These are phyloP conservation scores for Wallacemonas sp. DNA, from an alignment of 208 protist genomes.

Conservation along the genomic window DNA sequence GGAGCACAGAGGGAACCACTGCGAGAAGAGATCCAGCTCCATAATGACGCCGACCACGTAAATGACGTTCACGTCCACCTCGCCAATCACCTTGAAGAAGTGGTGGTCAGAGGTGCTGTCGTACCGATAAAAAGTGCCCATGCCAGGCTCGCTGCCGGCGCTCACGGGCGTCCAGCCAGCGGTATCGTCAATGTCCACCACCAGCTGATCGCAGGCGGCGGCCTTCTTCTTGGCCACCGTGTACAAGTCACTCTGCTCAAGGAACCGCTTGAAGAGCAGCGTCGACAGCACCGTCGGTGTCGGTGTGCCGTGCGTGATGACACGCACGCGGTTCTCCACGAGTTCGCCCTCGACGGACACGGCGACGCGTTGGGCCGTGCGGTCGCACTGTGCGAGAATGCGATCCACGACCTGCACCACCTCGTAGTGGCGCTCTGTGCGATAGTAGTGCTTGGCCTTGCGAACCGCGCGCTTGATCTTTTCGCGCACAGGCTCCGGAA, in stretches of 20 bases:
- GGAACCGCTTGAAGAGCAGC: conserved; percentile 39
- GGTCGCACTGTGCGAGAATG: conserved; percentile 30
- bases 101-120: conserved; percentile 38
- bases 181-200: conserved; percentile 34
- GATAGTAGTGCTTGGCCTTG: conserved; percentile 36
- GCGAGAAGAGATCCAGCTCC: conserved; percentile 59
- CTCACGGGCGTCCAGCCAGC: conserved; percentile 31
- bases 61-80: conserved; percentile 35
- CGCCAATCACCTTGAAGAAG: conserved; percentile 56
- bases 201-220: conserved; percentile 31
- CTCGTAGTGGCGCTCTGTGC: conserved; percentile 53
- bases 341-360: conserved; percentile 21
- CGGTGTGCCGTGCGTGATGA: conserved; percentile 13
- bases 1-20: conserved; percentile 56
- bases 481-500: conserved; percentile 24
- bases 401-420: conserved; percentile 40
- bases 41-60: conserved; percentile 47
- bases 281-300: conserved; percentile 36
- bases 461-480: conserved; percentile 17
- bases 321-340: conserved; percentile 25
- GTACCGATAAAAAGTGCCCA: conserved; percentile 49
- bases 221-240: conserved; percentile 23
- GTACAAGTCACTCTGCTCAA: conserved; percentile 40
- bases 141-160: conserved; percentile 23
- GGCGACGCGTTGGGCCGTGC: conserved; percentile 18